These are phyloP conservation scores for Cercospora sp. DNA, from an alignment of 2,329 filamentous ascomycete genomes.

Conservation along the genomic window DNA sequence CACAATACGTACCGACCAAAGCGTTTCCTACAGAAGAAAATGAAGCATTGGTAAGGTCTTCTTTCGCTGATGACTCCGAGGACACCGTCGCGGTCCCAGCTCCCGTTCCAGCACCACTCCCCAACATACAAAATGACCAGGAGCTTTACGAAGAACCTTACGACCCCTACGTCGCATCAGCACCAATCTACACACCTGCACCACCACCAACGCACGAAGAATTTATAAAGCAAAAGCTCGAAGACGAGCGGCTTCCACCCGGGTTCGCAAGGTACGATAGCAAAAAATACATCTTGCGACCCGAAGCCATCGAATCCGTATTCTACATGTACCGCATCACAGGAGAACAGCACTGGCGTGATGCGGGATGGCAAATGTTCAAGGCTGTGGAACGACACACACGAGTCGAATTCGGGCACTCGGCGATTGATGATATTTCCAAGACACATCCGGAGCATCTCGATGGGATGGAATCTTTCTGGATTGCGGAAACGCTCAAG, in stretches of 20 bases:
- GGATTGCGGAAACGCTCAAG: constrained; percentile 84
- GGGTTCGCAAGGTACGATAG: constrained; percentile 45
- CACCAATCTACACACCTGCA: constrained; percentile 31
- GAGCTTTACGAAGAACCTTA: constrained; percentile 4
- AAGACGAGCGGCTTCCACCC: constrained; percentile 44
- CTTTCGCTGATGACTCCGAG: background rate
- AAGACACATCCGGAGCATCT: constrained; percentile 43
- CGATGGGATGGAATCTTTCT: constrained; percentile 84
- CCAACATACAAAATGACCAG: background rate
- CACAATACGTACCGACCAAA: constrained; percentile 7
- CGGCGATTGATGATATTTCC: constrained; percentile 67
- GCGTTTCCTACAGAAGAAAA: constrained; percentile 10
- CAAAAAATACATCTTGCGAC: constrained; percentile 50
- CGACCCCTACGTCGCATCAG: constrained; percentile 4
- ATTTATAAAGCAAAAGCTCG: constrained; percentile 39
- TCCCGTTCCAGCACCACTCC: background rate
- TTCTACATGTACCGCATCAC: constrained; percentile 92
- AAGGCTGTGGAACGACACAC: constrained; percentile 67
- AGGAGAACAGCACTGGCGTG: constrained; percentile 71
- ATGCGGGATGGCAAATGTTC: constrained; percentile 87
- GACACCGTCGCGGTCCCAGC: background rate
- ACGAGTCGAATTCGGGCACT: constrained; percentile 65
- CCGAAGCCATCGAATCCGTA: constrained; percentile 83
- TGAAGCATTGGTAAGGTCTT: constrained; percentile 4
- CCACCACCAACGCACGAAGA: constrained; percentile 37